Conservation (phyloP, 2,329 filamentous ascomycete genomes). For the Ophiocordyceps camponoti-floridani region DNA sequence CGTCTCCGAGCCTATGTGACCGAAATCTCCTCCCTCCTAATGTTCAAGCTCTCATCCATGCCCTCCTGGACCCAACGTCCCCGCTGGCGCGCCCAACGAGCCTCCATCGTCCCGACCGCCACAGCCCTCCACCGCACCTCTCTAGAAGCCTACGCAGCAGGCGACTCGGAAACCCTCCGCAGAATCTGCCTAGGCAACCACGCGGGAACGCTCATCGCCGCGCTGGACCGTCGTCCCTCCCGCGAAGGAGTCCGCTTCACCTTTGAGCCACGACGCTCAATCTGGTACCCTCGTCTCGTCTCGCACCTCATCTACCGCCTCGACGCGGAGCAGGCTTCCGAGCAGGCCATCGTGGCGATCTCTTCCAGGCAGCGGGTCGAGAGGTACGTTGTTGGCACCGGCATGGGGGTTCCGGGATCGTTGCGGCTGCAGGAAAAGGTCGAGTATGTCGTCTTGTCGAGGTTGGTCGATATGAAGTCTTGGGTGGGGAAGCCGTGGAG, state of each 20-base stretch:
- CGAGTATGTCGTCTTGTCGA: slow-evolving; percentile 48
- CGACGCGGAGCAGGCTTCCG: slow-evolving; percentile 15
- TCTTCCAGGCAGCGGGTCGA: slow-evolving; percentile 35
- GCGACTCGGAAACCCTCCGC: slow-evolving; percentile 31
- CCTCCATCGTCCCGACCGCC: slow-evolving; percentile 30
- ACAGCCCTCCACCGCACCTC: slow-evolving; percentile 41
- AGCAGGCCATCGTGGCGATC: slow-evolving; percentile 44
- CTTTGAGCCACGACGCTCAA: slow-evolving; percentile 28
- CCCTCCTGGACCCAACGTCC: slow-evolving; percentile 21
- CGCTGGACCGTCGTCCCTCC: slow-evolving; percentile 32
- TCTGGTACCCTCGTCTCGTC: slow-evolving; percentile 29
- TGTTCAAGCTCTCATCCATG: slow-evolving; percentile 27
- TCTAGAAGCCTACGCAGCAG: slow-evolving; percentile 41
- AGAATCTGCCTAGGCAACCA: slow-evolving; percentile 36
- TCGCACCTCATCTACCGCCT: slow-evolving; percentile 29
- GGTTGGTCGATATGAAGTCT: slow-evolving; percentile 24
- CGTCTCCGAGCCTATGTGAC: slow-evolving; percentile 16
- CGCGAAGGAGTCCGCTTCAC: slow-evolving; percentile 32
- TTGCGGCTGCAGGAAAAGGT: slow-evolving; percentile 33
- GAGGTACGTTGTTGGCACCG: slow-evolving; percentile 18
- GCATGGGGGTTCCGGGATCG: slow-evolving; percentile 23
- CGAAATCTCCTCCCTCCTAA: slow-evolving; percentile 16
- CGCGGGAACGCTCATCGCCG: slow-evolving; percentile 28
- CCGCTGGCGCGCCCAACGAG: slow-evolving; percentile 22
- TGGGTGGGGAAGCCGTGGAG: slow-evolving; percentile 36